phyloP scores from a whole-genome alignment of 805 yeast genomes.

The Barnettozyma botsteinii region DNA sequence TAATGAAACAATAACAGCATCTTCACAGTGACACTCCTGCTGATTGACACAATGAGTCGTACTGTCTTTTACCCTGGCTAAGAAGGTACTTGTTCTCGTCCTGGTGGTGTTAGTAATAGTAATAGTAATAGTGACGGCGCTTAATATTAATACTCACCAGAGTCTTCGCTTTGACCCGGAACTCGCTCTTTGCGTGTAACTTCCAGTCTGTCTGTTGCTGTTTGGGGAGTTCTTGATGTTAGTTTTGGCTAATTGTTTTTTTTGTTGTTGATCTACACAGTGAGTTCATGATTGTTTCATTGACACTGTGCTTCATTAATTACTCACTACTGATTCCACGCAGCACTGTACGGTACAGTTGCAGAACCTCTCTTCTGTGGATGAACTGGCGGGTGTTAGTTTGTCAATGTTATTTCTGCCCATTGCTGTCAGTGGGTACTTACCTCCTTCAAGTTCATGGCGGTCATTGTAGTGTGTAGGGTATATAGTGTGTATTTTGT shows the following conservation, averaged over 20 bases:
- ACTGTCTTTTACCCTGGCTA: constrained; percentile 4
- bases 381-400: neutral
- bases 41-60: neutral
- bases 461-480: no score
- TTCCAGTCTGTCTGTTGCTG: constrained; percentile 1
- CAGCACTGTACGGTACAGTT: constrained; percentile 2
- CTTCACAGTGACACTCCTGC: neutral
- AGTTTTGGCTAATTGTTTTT: no score
- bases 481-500: no score
- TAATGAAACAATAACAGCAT: no score
- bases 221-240: constrained; percentile 3
- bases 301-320: neutral
- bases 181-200: constrained; percentile 1
- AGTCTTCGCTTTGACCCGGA: constrained; percentile 1
- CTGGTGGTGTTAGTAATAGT: neutral
- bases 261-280: no score
- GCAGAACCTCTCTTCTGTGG: constrained; percentile 6
- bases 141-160: neutral
- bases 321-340: constrained; percentile 4
- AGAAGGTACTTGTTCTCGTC: constrained; percentile 8
- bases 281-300: no score
- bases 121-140: neutral
- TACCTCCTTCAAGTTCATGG: constrained; percentile 5
- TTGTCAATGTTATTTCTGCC: neutral
- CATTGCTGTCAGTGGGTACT: neutral